These are phyloP conservation scores for Staphylotrichum longicolle DNA, from an alignment of 495 filamentous ascomycete genomes.

Conservation along the genomic window DNA sequence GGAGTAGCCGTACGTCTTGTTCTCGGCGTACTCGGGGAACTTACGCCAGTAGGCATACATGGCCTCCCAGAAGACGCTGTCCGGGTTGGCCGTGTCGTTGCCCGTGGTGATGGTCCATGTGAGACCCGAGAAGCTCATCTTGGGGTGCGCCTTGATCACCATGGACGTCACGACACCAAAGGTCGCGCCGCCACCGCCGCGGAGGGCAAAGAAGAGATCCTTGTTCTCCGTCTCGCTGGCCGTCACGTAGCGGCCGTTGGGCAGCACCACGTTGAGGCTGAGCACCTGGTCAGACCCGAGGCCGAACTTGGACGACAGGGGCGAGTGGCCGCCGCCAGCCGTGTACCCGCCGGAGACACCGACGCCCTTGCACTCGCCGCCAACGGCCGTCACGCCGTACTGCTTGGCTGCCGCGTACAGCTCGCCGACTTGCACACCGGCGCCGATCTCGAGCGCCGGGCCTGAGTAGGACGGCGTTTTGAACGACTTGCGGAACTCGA, in stretches of 20 bases:
- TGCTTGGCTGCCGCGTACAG: conserved; percentile 49
- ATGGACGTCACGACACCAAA: conserved; percentile 55
- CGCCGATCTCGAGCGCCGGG: conserved; percentile 54
- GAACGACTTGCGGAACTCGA: conserved; percentile 25
- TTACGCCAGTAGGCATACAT: conserved; percentile 47
- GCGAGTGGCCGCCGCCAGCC: conserved; percentile 45
- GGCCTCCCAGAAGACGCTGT: conserved; percentile 50
- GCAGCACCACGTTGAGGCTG: conserved; percentile 45
- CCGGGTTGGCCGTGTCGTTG: conserved; percentile 34
- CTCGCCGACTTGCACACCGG: conserved; percentile 55
- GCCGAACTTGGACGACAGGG: conserved; percentile 43
- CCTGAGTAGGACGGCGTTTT: conserved; percentile 42
- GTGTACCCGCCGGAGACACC: conserved; percentile 40
- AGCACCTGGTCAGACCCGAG: conserved; percentile 50
- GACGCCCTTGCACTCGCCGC: conserved; percentile 42
- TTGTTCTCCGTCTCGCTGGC: conserved; percentile 42
- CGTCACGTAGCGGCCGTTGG: conserved; percentile 43
- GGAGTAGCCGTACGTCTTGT: conserved; percentile 53
- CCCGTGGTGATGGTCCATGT: conserved; percentile 40
- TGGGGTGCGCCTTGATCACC: conserved; percentile 38
- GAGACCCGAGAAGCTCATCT: conserved; percentile 33
- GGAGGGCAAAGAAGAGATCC: conserved; percentile 55
- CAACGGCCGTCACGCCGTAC: conserved; percentile 51
- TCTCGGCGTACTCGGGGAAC: conserved; percentile 43
- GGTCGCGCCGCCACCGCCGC: conserved; percentile 51